Conservation (phyloP, 345 rosid genomes). For the Syzygium jambos region DNA sequence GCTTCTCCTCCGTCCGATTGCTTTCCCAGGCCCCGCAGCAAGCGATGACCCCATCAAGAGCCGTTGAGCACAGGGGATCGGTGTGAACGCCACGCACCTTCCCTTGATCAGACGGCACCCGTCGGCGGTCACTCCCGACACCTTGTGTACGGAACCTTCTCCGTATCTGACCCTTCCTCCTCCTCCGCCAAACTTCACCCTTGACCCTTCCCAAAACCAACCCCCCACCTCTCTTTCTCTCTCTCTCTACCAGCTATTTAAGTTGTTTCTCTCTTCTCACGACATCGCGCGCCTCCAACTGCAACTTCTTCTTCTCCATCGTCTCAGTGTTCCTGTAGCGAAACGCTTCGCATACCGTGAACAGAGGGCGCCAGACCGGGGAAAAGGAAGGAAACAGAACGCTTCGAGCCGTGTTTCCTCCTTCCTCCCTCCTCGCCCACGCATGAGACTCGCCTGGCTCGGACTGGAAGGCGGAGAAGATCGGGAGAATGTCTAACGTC, state of each 20-base stretch:
- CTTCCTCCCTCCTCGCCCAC: not conserved
- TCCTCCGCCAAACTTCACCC: not conserved
- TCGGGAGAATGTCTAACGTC: slow-evolving; percentile 1
- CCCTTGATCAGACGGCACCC: not conserved
- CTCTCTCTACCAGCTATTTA: not conserved
- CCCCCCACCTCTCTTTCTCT: slow-evolving; percentile 4
- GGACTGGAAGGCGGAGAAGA: not conserved
- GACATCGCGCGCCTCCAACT: not conserved
- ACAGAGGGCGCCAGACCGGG: not conserved
- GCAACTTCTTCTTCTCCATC: not conserved
- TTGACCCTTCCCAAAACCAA: too few species aligned
- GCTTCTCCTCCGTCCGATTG: not conserved
- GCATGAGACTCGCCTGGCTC: not conserved
- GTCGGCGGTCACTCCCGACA: not conserved
- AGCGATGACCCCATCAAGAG: not conserved
- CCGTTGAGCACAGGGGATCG: not conserved
- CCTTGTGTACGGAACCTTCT: not conserved
- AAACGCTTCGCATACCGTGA: too few species aligned
- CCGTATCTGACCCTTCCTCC: not conserved
- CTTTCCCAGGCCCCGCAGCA: not conserved
- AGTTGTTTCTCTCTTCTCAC: not conserved
- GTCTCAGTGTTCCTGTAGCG: not conserved
- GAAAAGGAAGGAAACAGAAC: not conserved
- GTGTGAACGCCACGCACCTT: not conserved
- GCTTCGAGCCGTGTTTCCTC: not conserved